Evolutionary conservation across 83 land plant species (phyloP), one percentile per base, ranked within the genome.

Genomic region (Picea abies): DNA sequence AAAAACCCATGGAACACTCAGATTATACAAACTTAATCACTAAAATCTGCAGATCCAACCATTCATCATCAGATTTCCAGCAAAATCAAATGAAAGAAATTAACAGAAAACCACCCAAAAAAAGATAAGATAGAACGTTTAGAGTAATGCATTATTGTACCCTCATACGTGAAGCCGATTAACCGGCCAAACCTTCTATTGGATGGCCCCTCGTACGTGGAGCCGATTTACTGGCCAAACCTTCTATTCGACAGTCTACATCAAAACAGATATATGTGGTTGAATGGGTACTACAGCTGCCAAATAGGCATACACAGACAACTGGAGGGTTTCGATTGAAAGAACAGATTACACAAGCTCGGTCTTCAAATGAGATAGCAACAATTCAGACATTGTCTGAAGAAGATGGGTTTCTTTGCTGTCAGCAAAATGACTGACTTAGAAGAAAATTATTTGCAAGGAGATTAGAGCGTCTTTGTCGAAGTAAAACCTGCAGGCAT

Each of bases 401-500:
- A 3, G 83, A 81, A 8, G 37, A 7, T 49, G 77, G 25, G 5
- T 68, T 35, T 9, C 60, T 60, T n/a, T 23, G 67, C 12, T 39
- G 17, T 72, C 68, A 37, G 44, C 80, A 35, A 12, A 58, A 47
- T 29, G 73, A 76, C 64, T 0, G 7, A 16, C 9, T 9, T 37
- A 9, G 79, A 56, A 56, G 63, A 60, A 26, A 75, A 37, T 41
- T 72, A 2, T 66, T 26, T 89, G 16, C 86, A 4, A 70, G 79
- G 84, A 92, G 89, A 79, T 88, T 87, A 87, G 85, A 82, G 65
- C 81, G 78, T 64, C 82, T 87, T 84, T 83, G 71, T 85, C 86
- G 89, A 94, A 89, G 77, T 89, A 91, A 79, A 44, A 81, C 84
- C 79, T 92, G 92, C 80, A 88, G 86, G 69, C 44, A 87, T 15